Conservation (phyloP, 495 filamentous ascomycete genomes). For the Tuber brumale region DNA sequence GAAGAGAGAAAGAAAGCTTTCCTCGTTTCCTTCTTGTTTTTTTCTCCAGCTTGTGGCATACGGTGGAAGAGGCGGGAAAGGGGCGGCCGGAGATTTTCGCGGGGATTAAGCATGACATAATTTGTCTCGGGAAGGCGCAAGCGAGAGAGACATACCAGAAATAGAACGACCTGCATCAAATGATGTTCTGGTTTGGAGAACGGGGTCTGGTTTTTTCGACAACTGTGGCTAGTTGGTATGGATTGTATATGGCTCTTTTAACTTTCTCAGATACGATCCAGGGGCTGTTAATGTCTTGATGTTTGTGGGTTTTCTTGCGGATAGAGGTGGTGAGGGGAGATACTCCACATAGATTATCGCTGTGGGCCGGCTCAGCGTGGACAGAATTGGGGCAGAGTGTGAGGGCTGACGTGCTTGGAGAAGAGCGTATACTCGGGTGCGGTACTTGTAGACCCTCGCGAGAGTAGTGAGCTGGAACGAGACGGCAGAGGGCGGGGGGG, state of each 20-base stretch:
- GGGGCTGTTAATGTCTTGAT: not conserved
- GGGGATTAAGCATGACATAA: slow-evolving; percentile 1
- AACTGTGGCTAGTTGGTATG: not conserved
- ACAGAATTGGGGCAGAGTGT: not conserved
- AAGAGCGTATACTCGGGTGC: not conserved
- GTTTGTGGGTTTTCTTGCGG: not conserved
- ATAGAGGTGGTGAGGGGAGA: not conserved
- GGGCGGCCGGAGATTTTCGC: not conserved
- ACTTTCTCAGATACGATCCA: not conserved
- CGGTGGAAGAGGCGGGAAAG: not conserved
- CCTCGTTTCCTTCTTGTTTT: not conserved
- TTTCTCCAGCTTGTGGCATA: not conserved
- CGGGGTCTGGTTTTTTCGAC: not conserved
- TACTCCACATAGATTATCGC: not conserved
- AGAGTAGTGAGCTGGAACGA: not conserved
- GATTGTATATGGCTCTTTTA: not conserved
- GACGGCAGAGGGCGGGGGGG: not conserved
- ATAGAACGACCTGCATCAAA: not conserved
- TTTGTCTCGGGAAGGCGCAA: not conserved
- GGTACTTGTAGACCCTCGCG: not conserved
- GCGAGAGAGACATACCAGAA: not conserved
- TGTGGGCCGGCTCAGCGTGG: not conserved
- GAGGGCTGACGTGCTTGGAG: not conserved
- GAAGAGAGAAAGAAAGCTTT: not conserved
- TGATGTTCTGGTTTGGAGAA: not conserved